phyloP scores from a whole-genome alignment of 2,329 filamentous ascomycete species.

The Dendryphion nanum region DNA sequence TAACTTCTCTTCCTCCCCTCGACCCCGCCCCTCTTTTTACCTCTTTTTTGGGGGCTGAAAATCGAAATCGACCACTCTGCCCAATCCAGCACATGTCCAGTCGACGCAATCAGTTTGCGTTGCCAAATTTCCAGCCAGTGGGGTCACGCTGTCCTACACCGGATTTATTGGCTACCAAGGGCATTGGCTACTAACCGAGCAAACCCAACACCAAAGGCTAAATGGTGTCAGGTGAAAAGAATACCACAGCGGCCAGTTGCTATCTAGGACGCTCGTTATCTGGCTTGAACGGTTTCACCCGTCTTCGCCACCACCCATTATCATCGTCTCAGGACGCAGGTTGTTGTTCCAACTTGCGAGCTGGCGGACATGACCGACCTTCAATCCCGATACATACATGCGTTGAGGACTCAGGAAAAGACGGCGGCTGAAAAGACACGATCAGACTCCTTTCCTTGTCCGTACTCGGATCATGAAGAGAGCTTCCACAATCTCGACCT shows the following conservation, averaged over 20 bases:
- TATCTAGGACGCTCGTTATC: constrained; percentile 1
- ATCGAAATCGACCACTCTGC: neutral
- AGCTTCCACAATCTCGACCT: constrained; percentile 29
- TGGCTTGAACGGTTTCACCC: too few species aligned
- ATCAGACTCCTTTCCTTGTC: constrained; percentile 23
- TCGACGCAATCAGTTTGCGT: too few species aligned
- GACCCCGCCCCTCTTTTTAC: neutral
- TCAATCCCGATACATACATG: constrained; percentile 24
- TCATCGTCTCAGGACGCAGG: too few species aligned
- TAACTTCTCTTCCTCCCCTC: constrained; percentile 1
- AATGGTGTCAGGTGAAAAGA: too few species aligned
- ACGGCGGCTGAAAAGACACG: constrained; percentile 17
- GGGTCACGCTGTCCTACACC: too few species aligned
- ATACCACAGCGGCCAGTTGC: constrained; percentile 3
- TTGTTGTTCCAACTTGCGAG: too few species aligned
- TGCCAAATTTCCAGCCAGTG: too few species aligned
- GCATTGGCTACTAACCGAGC: too few species aligned
- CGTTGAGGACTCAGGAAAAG: constrained; percentile 26
- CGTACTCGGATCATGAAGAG: constrained; percentile 25
- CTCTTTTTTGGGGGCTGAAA: neutral
- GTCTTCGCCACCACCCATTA: too few species aligned
- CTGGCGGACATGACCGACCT: constrained; percentile 20
- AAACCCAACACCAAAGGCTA: too few species aligned
- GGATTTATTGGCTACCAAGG: too few species aligned
- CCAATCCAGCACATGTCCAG: too few species aligned